These are phyloP conservation scores for Rutstroemia sp. DNA, from an alignment of 2,329 filamentous ascomycete genomes.

Conservation along the genomic window DNA sequence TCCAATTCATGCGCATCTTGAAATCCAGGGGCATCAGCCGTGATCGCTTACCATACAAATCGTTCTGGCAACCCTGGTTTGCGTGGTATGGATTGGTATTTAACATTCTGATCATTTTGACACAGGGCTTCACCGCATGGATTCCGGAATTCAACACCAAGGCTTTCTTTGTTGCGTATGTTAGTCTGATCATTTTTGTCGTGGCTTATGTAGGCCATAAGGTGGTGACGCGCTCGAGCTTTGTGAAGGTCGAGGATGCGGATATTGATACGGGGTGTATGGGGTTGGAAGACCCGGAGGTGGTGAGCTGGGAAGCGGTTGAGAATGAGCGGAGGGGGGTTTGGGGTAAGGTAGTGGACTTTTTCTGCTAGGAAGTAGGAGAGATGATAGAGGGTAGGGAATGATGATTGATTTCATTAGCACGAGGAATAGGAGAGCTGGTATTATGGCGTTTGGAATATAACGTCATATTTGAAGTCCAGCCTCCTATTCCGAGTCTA, in stretches of 20 bases:
- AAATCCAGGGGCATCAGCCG: constrained; percentile 49
- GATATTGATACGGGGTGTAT: constrained; percentile 37
- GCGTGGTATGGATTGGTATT: constrained; percentile 61
- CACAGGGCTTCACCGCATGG: constrained; percentile 63
- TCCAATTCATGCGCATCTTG: constrained; percentile 58
- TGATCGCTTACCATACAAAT: constrained; percentile 50
- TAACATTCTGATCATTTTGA: constrained; percentile 56
- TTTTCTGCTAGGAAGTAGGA: neutral
- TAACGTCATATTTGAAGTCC: neutral
- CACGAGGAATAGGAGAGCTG: neutral
- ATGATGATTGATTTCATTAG: neutral
- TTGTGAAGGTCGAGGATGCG: constrained; percentile 34
- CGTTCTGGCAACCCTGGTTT: constrained; percentile 55
- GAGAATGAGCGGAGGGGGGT: neutral
- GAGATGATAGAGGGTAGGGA: neutral
- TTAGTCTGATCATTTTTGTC: constrained; percentile 57
- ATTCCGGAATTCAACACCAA: constrained; percentile 50
- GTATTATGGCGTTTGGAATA: neutral
- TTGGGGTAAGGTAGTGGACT: neutral
- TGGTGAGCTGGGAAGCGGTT: constrained; percentile 13
- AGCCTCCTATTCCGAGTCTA: neutral
- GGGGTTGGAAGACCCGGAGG: constrained; percentile 24
- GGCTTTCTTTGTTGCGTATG: constrained; percentile 57
- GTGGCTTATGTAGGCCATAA: constrained; percentile 57
- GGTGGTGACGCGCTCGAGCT: constrained; percentile 29